phyloP scores from a whole-genome alignment of 1,139 yeast species.

The Geotrichum candidum region DNA sequence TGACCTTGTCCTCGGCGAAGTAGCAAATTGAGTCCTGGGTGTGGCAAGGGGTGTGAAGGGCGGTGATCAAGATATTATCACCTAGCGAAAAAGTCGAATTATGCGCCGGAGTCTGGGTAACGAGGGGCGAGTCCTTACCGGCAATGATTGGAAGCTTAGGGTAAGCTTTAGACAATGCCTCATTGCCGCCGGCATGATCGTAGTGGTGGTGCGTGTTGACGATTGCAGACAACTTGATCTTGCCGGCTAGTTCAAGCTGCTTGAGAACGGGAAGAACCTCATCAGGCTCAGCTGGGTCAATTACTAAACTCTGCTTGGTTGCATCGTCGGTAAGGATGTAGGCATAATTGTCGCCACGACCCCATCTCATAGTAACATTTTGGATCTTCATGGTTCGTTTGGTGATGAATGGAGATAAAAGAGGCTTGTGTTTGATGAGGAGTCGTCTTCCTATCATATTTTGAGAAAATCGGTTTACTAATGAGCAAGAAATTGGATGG shows the following conservation, averaged over 20 bases:
- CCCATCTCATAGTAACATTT: constrained; percentile 92
- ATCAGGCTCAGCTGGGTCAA: constrained; percentile 86
- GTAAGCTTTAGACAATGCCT: constrained; percentile 39
- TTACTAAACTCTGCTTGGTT: constrained; percentile 67
- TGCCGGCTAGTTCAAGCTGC: constrained; percentile 34
- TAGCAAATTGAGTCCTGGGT: constrained; percentile 94
- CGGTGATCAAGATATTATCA: constrained; percentile 56
- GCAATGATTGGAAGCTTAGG: constrained; percentile 71
- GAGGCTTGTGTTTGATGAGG: background rate
- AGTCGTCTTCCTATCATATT: background rate
- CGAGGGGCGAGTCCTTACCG: constrained; percentile 72
- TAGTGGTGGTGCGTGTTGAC: constrained; percentile 94
- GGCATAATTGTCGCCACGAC: constrained; percentile 83
- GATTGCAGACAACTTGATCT: constrained; percentile 54
- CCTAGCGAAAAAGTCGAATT: constrained; percentile 47
- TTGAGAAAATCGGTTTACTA: background rate
- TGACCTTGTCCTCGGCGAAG: constrained; percentile 55
- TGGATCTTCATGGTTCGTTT: constrained; percentile 70
- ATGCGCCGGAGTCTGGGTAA: constrained; percentile 61
- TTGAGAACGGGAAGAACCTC: constrained; percentile 46
- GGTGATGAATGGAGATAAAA: background rate
- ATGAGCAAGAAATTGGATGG: background rate
- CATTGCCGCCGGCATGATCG: constrained; percentile 92
- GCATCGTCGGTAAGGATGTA: constrained; percentile 68
- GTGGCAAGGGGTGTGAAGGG: constrained; percentile 95